phyloP scores from a whole-genome alignment of 2,329 filamentous ascomycete species.

The Ophiocordyceps unilateralis region DNA sequence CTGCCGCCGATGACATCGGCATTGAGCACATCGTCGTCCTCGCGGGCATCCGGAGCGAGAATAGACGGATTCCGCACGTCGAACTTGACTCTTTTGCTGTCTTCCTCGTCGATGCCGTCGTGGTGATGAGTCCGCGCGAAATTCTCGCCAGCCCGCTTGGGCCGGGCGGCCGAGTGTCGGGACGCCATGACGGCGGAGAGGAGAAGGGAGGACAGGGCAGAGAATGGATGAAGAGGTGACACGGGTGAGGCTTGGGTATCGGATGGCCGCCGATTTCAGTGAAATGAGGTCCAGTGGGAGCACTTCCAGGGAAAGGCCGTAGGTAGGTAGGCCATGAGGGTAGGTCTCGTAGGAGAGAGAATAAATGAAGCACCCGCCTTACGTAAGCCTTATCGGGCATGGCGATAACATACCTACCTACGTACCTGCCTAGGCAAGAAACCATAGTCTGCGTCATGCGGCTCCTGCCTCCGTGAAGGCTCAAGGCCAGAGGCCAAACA shows the following conservation, averaged over 20 bases:
- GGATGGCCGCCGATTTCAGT: no score
- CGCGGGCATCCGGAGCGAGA: slow-evolving; percentile 64
- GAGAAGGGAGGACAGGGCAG: background rate
- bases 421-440: no score
- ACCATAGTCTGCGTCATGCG: no score
- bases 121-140: slow-evolving; percentile 60
- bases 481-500: no score
- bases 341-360: no score
- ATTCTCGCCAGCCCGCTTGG: slow-evolving; percentile 68
- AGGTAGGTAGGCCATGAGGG: no score
- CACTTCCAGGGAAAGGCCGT: no score
- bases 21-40: slow-evolving; percentile 58
- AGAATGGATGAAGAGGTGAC: background rate
- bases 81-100: slow-evolving; percentile 70
- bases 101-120: slow-evolving; percentile 34
- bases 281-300: no score
- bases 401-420: no score
- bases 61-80: slow-evolving; percentile 90
- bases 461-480: no score
- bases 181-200: slow-evolving; percentile 5
- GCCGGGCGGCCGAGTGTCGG: slow-evolving; percentile 35
- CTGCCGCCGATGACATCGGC: slow-evolving; percentile 82
- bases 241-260: background rate
- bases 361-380: no score
- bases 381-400: no score